Evolutionary conservation across 2,329 filamentous ascomycete genomes (phyloP).

Genomic region (Fusarium graminum): DNA sequence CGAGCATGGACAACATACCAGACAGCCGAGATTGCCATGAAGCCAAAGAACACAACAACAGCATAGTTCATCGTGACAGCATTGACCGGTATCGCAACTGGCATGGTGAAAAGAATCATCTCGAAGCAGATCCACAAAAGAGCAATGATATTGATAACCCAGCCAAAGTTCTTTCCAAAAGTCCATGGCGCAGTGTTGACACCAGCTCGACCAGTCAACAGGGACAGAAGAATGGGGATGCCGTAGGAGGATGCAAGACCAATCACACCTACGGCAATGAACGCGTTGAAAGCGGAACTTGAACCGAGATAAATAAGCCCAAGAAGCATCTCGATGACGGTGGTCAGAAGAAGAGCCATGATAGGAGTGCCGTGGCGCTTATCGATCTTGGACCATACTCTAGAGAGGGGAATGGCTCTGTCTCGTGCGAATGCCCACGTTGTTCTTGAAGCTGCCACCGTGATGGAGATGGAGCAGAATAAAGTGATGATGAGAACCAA

Average conservation of each 20-base stretch:
- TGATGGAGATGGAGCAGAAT: conserved; percentile 79
- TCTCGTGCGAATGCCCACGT: conserved; percentile 83
- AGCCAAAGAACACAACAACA: conserved; percentile 74
- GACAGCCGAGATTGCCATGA: conserved; percentile 67
- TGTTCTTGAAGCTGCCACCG: conserved; percentile 80
- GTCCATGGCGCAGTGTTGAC: conserved; percentile 75
- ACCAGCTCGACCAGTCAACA: conserved; percentile 73
- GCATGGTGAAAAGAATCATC: conserved; percentile 83
- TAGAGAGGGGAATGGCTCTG: conserved; percentile 77
- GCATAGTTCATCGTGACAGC: conserved; percentile 74
- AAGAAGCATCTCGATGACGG: conserved; percentile 75
- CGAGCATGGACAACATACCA: conserved; percentile 71
- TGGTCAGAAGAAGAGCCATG: conserved; percentile 75
- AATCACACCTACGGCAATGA: conserved; percentile 84
- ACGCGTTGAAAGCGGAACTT: conserved; percentile 80
- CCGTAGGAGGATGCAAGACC: conserved; percentile 81
- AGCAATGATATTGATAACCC: conserved; percentile 74
- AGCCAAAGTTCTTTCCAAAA: conserved; percentile 73
- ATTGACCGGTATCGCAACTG: conserved; percentile 69
- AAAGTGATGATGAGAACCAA: conserved; percentile 81
- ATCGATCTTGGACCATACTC: conserved; percentile 75
- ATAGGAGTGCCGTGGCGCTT: conserved; percentile 76
- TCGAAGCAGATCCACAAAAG: conserved; percentile 77
- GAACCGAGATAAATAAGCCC: conserved; percentile 85
- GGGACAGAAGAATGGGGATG: conserved; percentile 78